Evolutionary conservation across 805 yeast genomes (phyloP), one percentile per base, ranked within the genome.

Genomic region (Wickerhamomyces queroliae): DNA sequence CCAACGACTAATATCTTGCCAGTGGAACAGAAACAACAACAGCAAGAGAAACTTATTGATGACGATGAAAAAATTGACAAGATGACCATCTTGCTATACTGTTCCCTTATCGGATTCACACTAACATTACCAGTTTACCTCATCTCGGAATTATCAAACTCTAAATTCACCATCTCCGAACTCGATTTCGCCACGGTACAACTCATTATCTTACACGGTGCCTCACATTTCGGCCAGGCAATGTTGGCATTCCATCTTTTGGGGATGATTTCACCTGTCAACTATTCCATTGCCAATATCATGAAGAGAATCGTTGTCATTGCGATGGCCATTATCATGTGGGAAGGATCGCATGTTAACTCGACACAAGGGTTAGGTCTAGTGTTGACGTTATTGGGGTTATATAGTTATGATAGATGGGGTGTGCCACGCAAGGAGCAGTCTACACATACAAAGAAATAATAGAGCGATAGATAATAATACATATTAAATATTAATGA

Each of bases 261-360:
- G 47, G 91, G 91, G 2, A 56, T 73, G 49, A 69, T 83, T 19
- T 71, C 82, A n/a, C 84, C 93, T 4, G 83, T 84, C 35, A 82
- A 81, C 55, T 84, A 84, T 58, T 80, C 88, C 30, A 80, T 84
- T 53, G 93, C 90, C 23, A 84, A 80, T 56, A 83, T 84, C 36
- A 58, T 83, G 61, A 84, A 84, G 52, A 66, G 91, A 52, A 83
- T 84, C 41, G 76, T 80, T 22, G 81, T 83, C 35, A 84, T 84
- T 40, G 59, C 76, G 18, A 75, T 78, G 46, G 80, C 89, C 1
- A 72, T 84, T n/a, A n/a, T n/a, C 41, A 40, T 79, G 2, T 72
- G 83, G 70, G 91, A 83, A 56, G 75, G 79, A 23, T 64, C 61
- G 43, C 44, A 39, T 20, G 53, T 53, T 19, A 65, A 61, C 9